A percentile compares a stretch with the other conserved stretches of the same genome.
These are phyloP conservation scores for Ceriops zippeliana DNA, from an alignment of 345 rosid genomes.

Conservation along the genomic window DNA sequence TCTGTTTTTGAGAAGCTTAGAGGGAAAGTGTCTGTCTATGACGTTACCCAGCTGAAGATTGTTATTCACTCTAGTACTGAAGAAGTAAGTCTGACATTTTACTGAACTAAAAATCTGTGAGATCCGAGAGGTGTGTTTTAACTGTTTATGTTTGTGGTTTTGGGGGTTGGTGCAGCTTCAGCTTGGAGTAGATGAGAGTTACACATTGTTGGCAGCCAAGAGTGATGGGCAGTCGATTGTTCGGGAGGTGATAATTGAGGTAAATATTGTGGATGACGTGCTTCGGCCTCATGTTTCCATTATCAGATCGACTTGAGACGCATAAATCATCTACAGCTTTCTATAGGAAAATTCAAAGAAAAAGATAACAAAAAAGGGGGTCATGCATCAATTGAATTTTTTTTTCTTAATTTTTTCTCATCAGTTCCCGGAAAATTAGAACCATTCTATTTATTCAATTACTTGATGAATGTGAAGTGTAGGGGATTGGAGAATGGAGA, in stretches of 20 bases:
- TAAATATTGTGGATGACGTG: conserved; percentile 18
- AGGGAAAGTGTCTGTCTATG: conserved; percentile 43
- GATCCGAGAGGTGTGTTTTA: background rate
- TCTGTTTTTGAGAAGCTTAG: conserved; percentile 28
- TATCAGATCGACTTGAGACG: background rate
- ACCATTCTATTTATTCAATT: too few species aligned
- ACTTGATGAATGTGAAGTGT: too few species aligned
- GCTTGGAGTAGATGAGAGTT: conserved; percentile 64
- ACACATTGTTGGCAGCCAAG: conserved; percentile 43
- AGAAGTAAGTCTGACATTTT: conserved; percentile 36
- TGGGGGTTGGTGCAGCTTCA: conserved; percentile 42
- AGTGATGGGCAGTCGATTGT: conserved; percentile 43
- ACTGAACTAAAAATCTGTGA: background rate
- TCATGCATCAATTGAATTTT: too few species aligned
- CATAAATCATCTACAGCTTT: too few species aligned
- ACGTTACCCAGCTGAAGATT: conserved; percentile 51
- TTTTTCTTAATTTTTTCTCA: too few species aligned
- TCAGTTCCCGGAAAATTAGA: too few species aligned
- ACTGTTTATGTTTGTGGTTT: background rate
- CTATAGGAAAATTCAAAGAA: too few species aligned
- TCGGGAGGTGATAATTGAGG: conserved; percentile 73
- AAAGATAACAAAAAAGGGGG: too few species aligned
- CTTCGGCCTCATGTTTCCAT: background rate
- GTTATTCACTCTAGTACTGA: conserved; percentile 57
- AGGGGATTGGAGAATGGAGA: background rate